Evolutionary conservation across 2,329 filamentous ascomycete genomes (phyloP), one percentile per base, ranked within the genome.

Genomic region (Boeremia lycopersici): DNA sequence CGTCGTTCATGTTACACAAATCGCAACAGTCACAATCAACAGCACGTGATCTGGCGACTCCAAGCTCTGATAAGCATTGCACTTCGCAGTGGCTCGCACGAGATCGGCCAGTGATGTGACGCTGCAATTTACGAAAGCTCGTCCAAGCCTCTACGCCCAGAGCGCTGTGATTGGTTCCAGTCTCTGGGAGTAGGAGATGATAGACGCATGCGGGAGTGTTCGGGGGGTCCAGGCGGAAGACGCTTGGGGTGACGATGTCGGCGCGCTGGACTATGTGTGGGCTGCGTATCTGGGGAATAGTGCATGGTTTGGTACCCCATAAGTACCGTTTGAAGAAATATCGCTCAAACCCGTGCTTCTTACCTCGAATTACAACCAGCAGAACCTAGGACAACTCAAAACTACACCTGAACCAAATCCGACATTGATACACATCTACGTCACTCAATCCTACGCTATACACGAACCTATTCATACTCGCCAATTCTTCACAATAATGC

Each of bases 171-270:
- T 55, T 55, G 52, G 52, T 12, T 50, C 41, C 46, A 50, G 52
- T 17, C 4, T 35, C 36, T 50, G 10, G 47, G 46, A 55, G 46
- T 46, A 46, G 51, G 31, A 42, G 41, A 46, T 36, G 35, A 50
- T 55, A 42, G 46, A 55, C 52, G 52, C 7, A 25, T 55, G 52
- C 52, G 52, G 52, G 31, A 50, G 13, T 26, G 42, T 42, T 55
- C 46, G 46, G 46, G 41, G 26, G n/a, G n/a, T 17, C n/a, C 12
- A 38, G 36, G n/a, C 35, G 39, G 35, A 17, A 55, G 52, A 55
- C 47, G 52, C 46, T 35, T 42, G 42, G 41, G 46, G 46, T 50
- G 52, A 55, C 52, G 52, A 55, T 55, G 41, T 55, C 52, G 46
- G 52, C 38, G 44, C 52, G 41, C 28, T 28, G 35, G n/a, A 12